Percentiles rank a stretch among this genome's conserved stretches.
phyloP scores from a whole-genome alignment of 176 grass and related monocot genomes.

The Carex cristatella region DNA sequence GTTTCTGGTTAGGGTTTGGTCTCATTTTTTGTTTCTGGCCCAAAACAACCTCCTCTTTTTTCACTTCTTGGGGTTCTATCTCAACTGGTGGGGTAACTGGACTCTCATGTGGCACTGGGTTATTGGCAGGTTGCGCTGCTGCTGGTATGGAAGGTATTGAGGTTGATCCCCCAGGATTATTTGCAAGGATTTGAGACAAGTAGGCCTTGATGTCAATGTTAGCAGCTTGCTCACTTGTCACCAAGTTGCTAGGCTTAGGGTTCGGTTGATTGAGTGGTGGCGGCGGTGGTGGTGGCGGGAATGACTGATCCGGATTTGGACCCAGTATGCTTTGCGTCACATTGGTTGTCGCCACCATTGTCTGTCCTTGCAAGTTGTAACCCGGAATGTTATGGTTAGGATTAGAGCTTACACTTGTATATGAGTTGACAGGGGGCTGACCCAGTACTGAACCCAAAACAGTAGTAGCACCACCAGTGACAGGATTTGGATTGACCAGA shows the following conservation, averaged over 20 bases:
- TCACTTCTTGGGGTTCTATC: conserved; percentile 29
- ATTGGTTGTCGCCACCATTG: neutral
- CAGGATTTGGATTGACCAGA: conserved; percentile 3
- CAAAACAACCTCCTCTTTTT: conserved; percentile 38
- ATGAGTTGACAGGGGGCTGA: neutral
- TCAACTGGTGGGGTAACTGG: conserved; percentile 34
- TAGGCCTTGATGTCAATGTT: conserved; percentile 56
- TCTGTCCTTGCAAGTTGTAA: conserved; percentile 3
- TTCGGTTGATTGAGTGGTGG: neutral
- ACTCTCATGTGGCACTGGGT: conserved; percentile 19
- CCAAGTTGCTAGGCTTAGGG: conserved; percentile 41
- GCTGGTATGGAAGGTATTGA: conserved; percentile 22
- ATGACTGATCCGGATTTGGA: neutral
- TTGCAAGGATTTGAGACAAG: conserved; percentile 64
- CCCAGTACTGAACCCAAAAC: conserved; percentile 2
- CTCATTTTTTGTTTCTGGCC: conserved; percentile 20
- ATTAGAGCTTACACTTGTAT: conserved; percentile 13
- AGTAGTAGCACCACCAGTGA: neutral
- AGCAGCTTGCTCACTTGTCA: conserved; percentile 47
- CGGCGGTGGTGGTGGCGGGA: neutral
- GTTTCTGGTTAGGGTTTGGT: conserved; percentile 36
- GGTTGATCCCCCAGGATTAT: conserved; percentile 29
- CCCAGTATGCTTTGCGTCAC: neutral
- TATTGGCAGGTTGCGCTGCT: conserved; percentile 26
- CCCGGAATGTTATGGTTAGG: neutral